Conservation (phyloP, 2,329 filamentous ascomycete genomes). For the Neobulgaria alba region DNA sequence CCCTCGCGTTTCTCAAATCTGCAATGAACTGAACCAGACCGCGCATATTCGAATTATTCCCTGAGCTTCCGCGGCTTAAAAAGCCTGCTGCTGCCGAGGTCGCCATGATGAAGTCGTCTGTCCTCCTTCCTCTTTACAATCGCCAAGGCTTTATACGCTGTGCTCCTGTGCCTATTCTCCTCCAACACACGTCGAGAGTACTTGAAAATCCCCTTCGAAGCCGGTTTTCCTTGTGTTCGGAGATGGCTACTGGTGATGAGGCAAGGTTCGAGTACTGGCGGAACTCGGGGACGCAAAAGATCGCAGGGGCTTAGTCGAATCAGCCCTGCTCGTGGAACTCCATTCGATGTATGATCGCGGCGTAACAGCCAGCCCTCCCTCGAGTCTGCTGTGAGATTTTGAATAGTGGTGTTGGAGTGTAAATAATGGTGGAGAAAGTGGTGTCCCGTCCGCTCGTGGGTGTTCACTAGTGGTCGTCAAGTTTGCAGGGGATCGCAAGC, state of each 20-base stretch:
- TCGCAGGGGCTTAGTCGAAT: slow-evolving; percentile 1
- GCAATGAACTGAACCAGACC: slow-evolving; percentile 98
- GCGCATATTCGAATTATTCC: slow-evolving; percentile 59
- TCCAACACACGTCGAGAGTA: too few species aligned
- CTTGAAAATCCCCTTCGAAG: too few species aligned
- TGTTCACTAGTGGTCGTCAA: slow-evolving; percentile 6
- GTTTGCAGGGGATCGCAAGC: slow-evolving; percentile 9
- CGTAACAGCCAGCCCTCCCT: slow-evolving; percentile 17
- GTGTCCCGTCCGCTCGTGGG: slow-evolving; percentile 11
- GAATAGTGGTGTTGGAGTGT: slow-evolving; percentile 3
- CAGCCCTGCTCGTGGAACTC: slow-evolving; percentile 23
- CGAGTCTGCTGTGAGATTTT: slow-evolving; percentile 5
- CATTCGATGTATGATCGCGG: slow-evolving; percentile 17
- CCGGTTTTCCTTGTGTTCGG: too few species aligned
- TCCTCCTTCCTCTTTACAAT: too few species aligned
- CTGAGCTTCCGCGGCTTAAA: slow-evolving; percentile 53
- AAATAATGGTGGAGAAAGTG: slow-evolving; percentile 6
- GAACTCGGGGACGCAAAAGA: neutral
- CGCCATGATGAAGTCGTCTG: slow-evolving; percentile 20
- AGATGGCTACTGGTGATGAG: neutral
- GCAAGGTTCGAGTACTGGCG: neutral
- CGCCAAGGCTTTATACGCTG: too few species aligned
- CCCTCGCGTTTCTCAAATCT: slow-evolving; percentile 87
- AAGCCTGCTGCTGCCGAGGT: slow-evolving; percentile 41
- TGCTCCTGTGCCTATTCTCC: too few species aligned